Evolutionary conservation across 1,284 basidiomycete genomes (phyloP).

Genomic region (Vanrija pseudolonga): DNA sequence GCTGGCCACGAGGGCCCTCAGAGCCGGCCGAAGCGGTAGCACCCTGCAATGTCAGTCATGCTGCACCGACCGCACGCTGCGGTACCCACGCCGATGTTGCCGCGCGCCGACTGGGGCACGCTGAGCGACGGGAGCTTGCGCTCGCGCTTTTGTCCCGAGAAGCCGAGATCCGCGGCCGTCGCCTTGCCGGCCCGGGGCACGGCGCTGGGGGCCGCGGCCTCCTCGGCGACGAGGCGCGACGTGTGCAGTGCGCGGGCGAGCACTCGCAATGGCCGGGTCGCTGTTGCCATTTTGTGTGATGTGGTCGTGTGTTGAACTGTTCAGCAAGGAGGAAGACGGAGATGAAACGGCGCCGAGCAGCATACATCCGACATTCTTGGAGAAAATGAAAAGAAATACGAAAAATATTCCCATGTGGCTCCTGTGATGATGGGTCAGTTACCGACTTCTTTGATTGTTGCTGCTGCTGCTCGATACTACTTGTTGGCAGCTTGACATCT

Average conservation of each 20-base stretch:
- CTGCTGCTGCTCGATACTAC: neutral
- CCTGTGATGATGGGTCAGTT: neutral
- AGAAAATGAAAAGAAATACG: conserved; percentile 16
- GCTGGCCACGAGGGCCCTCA: neutral
- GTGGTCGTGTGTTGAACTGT: neutral
- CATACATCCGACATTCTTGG: conserved; percentile 15
- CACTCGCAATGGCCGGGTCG: neutral
- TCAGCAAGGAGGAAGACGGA: neutral
- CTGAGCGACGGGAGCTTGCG: conserved; percentile 8
- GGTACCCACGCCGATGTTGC: neutral
- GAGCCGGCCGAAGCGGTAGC: neutral
- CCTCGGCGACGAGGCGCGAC: conserved; percentile 1
- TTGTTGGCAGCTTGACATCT: neutral
- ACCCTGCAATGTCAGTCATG: neutral
- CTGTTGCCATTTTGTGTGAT: conserved; percentile 9
- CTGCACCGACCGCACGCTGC: neutral
- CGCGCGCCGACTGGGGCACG: neutral
- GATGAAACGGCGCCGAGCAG: neutral
- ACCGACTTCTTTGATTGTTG: neutral
- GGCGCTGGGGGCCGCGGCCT: neutral
- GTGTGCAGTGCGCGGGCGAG: conserved; percentile 11
- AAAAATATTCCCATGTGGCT: neutral
- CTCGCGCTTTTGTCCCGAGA: conserved; percentile 3
- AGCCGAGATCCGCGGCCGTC: conserved; percentile 1
- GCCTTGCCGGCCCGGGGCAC: neutral